A percentile compares a stretch with the other conserved stretches of the same genome.
Evolutionary conservation across 371 early-diverging fungal genomes (phyloP).

Genomic region (Choanephora cucurbitarum): DNA sequence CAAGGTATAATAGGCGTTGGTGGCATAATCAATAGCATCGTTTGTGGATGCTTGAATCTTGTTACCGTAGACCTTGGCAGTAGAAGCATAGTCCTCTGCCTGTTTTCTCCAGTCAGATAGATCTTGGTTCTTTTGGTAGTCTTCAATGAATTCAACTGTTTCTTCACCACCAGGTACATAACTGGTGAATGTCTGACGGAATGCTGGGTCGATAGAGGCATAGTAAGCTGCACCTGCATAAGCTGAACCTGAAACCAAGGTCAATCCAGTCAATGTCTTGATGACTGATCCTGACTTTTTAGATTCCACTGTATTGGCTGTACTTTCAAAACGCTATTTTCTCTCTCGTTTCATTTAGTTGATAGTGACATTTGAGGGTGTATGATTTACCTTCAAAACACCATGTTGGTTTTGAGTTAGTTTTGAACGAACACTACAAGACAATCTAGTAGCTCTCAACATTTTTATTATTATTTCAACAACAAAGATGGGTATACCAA

Average conservation of each 20-base stretch:
- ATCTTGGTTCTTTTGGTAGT: conserved; percentile 22
- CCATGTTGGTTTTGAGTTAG: conserved; percentile 2
- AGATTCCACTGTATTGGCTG: conserved; percentile 6
- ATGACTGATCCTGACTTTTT: conserved; percentile 2
- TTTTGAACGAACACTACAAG: conserved; percentile 23
- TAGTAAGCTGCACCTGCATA: conserved; percentile 24
- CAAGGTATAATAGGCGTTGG: conserved; percentile 24
- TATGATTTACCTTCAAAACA: conserved; percentile 7
- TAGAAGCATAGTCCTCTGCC: conserved; percentile 20
- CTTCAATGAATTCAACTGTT: conserved; percentile 24
- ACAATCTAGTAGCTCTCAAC: conserved; percentile 35
- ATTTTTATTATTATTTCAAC: conserved; percentile 11
- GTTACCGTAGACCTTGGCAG: conserved; percentile 16
- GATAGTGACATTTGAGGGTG: not conserved
- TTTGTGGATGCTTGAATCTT: conserved; percentile 26
- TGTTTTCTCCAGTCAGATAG: conserved; percentile 14
- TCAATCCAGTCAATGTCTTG: conserved; percentile 1
- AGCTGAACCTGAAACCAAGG: conserved; percentile 6
- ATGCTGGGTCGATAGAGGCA: conserved; percentile 13
- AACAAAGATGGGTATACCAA: no score
- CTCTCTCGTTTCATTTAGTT: no score
- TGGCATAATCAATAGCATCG: conserved; percentile 28
- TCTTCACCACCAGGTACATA: conserved; percentile 23
- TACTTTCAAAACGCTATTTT: conserved; percentile 22
- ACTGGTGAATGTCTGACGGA: conserved; percentile 17